Conservation (phyloP, 2,329 filamentous ascomycete species). For the Penicillium verrucosum region DNA sequence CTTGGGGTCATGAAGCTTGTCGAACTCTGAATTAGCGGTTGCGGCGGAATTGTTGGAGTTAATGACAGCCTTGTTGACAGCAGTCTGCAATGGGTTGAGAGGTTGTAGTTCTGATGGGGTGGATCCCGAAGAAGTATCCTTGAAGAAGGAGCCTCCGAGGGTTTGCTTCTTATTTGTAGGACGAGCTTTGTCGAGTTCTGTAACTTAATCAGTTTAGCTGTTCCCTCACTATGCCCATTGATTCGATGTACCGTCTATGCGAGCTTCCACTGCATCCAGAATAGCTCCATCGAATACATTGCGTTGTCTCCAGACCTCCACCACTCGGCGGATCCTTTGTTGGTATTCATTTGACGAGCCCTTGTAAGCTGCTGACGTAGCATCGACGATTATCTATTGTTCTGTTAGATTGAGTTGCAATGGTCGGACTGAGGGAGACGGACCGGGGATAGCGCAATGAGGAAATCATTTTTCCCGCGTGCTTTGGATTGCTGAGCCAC, state of each 20-base stretch:
- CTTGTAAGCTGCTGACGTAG: conserved; percentile 85
- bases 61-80: conserved; percentile 68
- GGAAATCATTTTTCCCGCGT: conserved; percentile 86
- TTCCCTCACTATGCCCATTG: neutral
- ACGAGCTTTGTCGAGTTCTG: conserved; percentile 57
- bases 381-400: conserved; percentile 73
- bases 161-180: conserved; percentile 53
- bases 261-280: conserved; percentile 73
- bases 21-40: conserved; percentile 75
- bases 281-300: conserved; percentile 78
- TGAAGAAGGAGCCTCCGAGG: conserved; percentile 69
- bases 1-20: conserved; percentile 72
- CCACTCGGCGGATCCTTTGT: conserved; percentile 77
- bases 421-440: conserved; percentile 16
- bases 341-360: conserved; percentile 83
- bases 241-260: conserved; percentile 65
- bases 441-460: conserved; percentile 81
- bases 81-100: conserved; percentile 70
- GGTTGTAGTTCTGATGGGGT: conserved; percentile 74
- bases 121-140: conserved; percentile 49
- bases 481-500: conserved; percentile 95
- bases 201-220: neutral
- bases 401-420: conserved; percentile 20
- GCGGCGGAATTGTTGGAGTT: conserved; percentile 65
- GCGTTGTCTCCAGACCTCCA: conserved; percentile 91